A percentile compares a stretch with the other conserved stretches of the same genome.
phyloP scores from a whole-genome alignment of 352 stramenopile genomes.

The Globisporangium cystogenes region DNA sequence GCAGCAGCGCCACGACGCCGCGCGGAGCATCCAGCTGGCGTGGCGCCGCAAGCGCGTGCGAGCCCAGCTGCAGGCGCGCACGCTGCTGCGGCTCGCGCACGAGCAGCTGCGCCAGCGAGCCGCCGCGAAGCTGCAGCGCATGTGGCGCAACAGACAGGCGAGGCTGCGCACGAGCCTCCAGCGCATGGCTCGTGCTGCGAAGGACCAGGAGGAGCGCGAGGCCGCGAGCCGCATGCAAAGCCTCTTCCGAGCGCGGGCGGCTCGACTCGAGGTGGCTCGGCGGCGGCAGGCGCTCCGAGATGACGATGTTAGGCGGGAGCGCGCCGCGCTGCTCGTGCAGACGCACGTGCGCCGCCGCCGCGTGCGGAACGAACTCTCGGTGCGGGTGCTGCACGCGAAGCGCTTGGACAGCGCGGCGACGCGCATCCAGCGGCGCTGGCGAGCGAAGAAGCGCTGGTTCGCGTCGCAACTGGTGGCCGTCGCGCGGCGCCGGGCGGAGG shows the following conservation, averaged over 20 bases:
- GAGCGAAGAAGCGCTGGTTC: slow-evolving; percentile 32
- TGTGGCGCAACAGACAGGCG: slow-evolving; percentile 55
- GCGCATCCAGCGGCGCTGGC: slow-evolving; percentile 52
- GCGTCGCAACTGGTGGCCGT: slow-evolving; percentile 35
- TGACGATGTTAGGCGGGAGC: slow-evolving; percentile 23
- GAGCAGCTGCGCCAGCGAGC: slow-evolving; percentile 16
- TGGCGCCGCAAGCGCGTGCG: slow-evolving; percentile 40
- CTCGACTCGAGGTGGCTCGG: slow-evolving; percentile 24
- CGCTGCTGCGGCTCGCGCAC: slow-evolving; percentile 8
- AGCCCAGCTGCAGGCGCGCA: slow-evolving; percentile 19
- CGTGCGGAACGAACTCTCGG: slow-evolving; percentile 29
- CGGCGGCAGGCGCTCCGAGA: slow-evolving; percentile 33
- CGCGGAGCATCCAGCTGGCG: slow-evolving; percentile 31
- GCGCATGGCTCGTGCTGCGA: slow-evolving; percentile 21
- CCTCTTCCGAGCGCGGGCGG: slow-evolving; percentile 40
- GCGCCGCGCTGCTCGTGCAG: slow-evolving; percentile 40
- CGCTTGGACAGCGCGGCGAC: slow-evolving; percentile 26
- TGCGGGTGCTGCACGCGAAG: slow-evolving; percentile 18
- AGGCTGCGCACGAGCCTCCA: slow-evolving; percentile 22
- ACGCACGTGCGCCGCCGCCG: slow-evolving; percentile 26
- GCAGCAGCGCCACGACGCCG: slow-evolving; percentile 19
- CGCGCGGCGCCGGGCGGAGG: slow-evolving; percentile 21
- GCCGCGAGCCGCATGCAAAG: slow-evolving; percentile 62
- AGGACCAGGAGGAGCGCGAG: slow-evolving; percentile 29
- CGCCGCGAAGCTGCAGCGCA: slow-evolving; percentile 62